Evolutionary conservation across 768 basidiomycete species (phyloP), one percentile per base, ranked within the genome.

Genomic region (Collybia sp.): DNA sequence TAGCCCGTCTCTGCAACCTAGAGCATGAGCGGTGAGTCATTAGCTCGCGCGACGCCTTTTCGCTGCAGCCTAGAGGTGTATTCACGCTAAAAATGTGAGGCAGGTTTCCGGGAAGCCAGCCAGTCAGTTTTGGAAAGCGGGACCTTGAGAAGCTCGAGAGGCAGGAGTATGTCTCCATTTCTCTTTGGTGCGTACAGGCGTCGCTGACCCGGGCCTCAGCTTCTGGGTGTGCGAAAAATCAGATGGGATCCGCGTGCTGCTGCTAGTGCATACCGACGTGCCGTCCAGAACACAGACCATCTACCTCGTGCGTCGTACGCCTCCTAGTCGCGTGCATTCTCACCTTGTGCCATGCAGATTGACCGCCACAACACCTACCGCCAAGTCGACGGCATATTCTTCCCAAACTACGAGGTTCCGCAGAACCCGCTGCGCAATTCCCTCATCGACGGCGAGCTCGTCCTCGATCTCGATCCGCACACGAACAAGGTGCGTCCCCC

Each of bases 201-300:
- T 40, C 15, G 45, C 35, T 19, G 34, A 36, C 2, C 12, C 32
- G 1, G 25, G 6, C 48, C 40, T 25, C 60, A 97, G 94, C 61
- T 99, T 88, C 65, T 99, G 95, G 95, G 96, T 99, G 36, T 96
- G 93, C 68, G 96, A 99, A 71, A 98, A 98, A 71, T 95, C 92
- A 11, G 96, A 98, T 60, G 96, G 96, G 11, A 62, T 99, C 43
- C 82, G 96, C 31, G 89, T 98, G 34, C 72, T 99, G 20, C 79
- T 98, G 43, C 69, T 95, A 48, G 76, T 98, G 42, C 70, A 77
- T 62, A 76, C 84, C 42, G 73, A 86, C 70, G 56, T 66, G 40
- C 53, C 64, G 30, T 55, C 75, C 43, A 69, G 70, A 53, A 72
- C 66, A 41, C 86, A 88, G 62, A 62, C 60, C 34, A 79, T 87